Base-by-base conservation (phyloP, 768 basidiomycete species). In the Steccherinum ochraceum region DNA sequence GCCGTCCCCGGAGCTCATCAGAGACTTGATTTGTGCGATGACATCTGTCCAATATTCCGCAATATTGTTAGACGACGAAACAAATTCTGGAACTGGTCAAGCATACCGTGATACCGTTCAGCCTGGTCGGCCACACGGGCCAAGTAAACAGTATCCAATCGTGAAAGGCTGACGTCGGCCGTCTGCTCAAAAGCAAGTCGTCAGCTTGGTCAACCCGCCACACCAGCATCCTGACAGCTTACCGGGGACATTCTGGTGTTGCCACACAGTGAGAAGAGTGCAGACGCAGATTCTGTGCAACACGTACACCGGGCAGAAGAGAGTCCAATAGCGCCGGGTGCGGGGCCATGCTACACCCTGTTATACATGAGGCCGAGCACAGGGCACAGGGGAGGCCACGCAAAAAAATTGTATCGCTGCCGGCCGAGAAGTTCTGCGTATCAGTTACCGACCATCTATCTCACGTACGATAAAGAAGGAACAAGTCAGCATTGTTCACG, bases 41-140 rank as follows among this genome's bases (percentile, higher is more conserved):
- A 89, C 84, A 64, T 91, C 86, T 88, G 70, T 61, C 25, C 49
- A 58, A 41, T 52, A 19, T 21, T 55, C 48, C 44, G 39, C 13
- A 44, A 39, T 39, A 40, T 13, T 27, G 13, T 20, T 40, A 16
- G 21, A 16, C 30, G 21, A 24, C 23, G 12, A 46, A 43, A 12
- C 11, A 23, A 5, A 4, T 30, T 26, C n/a, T n/a, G n/a, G n/a
- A 35, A 35, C 16, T 7, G 30, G 7, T 35, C 30, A 20, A 24
- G n/a, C 70, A 48, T 52, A 91, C 91, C 91, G 72, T 89, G 83
- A 65, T 91, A 91, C 48, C 91, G 86, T 66, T 91, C 89, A 27
- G 91, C 89, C 71, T 92, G 86, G 63, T 88, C 88, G 43, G 88
- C 86, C 52, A 92, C 77, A 70, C 88, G 89, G 54, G 89, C 89